phyloP scores from a whole-genome alignment of 345 rosid genomes.

The Hypericum androsaemum region DNA sequence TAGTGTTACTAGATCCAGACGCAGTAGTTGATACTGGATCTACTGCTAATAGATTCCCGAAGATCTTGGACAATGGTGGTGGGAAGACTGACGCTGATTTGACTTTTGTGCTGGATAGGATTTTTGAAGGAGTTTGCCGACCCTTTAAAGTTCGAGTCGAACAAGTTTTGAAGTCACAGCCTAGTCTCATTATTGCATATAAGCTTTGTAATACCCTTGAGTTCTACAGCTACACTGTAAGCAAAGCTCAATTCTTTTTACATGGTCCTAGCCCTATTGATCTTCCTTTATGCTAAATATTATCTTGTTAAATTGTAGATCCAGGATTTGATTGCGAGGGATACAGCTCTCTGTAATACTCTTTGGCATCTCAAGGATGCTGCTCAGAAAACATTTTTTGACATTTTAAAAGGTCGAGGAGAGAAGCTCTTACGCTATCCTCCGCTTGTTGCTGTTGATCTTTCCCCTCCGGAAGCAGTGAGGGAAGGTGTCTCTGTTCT shows the following conservation, averaged over 20 bases:
- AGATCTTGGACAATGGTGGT: conserved; percentile 40
- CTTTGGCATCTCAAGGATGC: conserved; percentile 85
- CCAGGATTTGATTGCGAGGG: conserved; percentile 81
- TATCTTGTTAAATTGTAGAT: conserved; percentile 35
- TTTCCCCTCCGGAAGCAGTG: conserved; percentile 90
- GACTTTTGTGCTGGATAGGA: conserved; percentile 87
- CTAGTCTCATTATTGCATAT: conserved; percentile 78
- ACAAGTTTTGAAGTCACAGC: conserved; percentile 95
- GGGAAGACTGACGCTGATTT: conserved; percentile 72
- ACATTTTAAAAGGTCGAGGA: conserved; percentile 78
- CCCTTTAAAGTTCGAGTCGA: conserved; percentile 99
- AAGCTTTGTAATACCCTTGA: conserved; percentile 87
- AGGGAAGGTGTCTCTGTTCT: conserved; percentile 85
- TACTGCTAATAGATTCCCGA: conserved; percentile 35
- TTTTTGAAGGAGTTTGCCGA: conserved; percentile 98
- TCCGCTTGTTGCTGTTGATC: conserved; percentile 89
- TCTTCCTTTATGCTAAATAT: conserved; percentile 5
- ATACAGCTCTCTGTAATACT: conserved; percentile 77
- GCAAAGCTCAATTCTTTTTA: conserved; percentile 23
- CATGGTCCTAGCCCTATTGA: background rate
- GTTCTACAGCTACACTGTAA: conserved; percentile 87
- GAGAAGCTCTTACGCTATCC: conserved; percentile 93
- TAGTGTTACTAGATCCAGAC: conserved; percentile 74
- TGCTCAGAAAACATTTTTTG: conserved; percentile 86
- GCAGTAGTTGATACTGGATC: conserved; percentile 47